phyloP scores from a whole-genome alignment of 2,329 filamentous ascomycete species.

The Fusarium sarcochroum region DNA sequence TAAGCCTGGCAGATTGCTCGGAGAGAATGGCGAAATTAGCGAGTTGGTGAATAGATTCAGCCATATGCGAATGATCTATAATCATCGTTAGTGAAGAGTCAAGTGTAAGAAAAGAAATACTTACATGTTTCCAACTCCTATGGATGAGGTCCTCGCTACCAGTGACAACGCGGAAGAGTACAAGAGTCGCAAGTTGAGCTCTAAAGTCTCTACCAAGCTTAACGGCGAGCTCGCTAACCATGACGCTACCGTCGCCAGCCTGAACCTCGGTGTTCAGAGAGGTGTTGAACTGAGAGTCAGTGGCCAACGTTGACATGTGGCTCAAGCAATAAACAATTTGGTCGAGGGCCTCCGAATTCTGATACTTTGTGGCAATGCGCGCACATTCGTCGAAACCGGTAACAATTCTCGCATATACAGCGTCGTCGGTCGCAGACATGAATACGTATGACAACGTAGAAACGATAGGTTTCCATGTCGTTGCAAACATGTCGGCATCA shows the following conservation, averaged over 20 bases:
- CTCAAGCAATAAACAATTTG: slow-evolving; percentile 92
- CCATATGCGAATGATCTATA: slow-evolving; percentile 88
- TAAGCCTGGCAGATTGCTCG: slow-evolving; percentile 72
- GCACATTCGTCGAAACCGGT: slow-evolving; percentile 97
- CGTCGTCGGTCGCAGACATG: slow-evolving; percentile 97
- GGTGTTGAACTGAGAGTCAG: slow-evolving; percentile 83
- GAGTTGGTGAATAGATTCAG: slow-evolving; percentile 97
- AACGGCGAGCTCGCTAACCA: slow-evolving; percentile 98
- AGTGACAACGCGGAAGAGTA: slow-evolving; percentile 93
- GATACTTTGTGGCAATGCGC: slow-evolving; percentile 88
- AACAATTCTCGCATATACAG: slow-evolving; percentile 93
- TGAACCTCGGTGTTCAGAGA: slow-evolving; percentile 95
- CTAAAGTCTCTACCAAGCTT: slow-evolving; percentile 95
- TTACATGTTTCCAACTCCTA: slow-evolving; percentile 83
- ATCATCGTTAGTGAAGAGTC: slow-evolving; percentile 45
- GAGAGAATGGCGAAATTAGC: slow-evolving; percentile 85
- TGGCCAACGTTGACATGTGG: slow-evolving; percentile 89
- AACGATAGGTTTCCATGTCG: slow-evolving; percentile 95
- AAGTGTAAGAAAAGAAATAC: slow-evolving; percentile 51
- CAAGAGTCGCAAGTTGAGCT: slow-evolving; percentile 91
- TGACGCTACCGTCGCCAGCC: slow-evolving; percentile 90
- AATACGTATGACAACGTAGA: slow-evolving; percentile 98
- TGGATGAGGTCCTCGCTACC: slow-evolving; percentile 84
- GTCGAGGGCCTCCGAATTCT: slow-evolving; percentile 87
- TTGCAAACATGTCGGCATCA: slow-evolving; percentile 97